Evolutionary conservation across 768 basidiomycete species (phyloP).

Genomic region (Rhodotorula graminis): DNA sequence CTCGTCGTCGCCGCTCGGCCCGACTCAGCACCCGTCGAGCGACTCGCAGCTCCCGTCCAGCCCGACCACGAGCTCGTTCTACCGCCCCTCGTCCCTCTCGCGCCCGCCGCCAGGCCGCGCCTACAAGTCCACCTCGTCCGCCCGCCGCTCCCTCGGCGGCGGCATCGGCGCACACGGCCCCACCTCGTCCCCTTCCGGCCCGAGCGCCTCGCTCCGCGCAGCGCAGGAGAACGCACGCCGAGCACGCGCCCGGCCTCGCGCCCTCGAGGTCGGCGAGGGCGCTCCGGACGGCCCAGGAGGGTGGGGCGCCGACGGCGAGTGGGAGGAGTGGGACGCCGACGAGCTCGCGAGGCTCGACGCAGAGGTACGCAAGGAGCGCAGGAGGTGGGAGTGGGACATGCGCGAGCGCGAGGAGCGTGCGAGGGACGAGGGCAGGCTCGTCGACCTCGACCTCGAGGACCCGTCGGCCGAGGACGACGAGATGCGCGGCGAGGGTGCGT

Average conservation of each 20-base stretch:
- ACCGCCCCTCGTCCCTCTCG: not conserved
- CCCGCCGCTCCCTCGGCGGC: not conserved
- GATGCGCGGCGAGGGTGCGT: slow-evolving; percentile 1
- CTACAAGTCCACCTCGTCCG: not conserved
- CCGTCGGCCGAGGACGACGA: not conserved
- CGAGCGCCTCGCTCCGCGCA: not conserved
- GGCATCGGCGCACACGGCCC: not conserved
- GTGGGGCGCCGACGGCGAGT: slow-evolving; percentile 17
- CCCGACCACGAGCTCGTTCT: not conserved
- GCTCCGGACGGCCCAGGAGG: slow-evolving; percentile 22
- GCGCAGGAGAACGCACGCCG: not conserved
- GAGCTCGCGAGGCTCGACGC: slow-evolving; percentile 16
- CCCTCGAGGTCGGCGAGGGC: too few relatives aligned
- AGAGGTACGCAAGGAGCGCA: slow-evolving; percentile 19
- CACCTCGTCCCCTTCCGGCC: not conserved
- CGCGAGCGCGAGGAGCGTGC: slow-evolving; percentile 4
- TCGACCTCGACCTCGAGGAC: not conserved
- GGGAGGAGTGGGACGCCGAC: slow-evolving; percentile 22
- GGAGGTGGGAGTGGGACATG: slow-evolving; percentile 6
- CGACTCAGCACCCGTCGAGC: not conserved
- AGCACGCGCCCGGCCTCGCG: not conserved
- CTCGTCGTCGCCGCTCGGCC: not conserved
- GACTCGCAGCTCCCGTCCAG: not conserved
- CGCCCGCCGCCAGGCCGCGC: not conserved
- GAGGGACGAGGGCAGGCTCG: not conserved